A percentile compares a stretch with the other conserved stretches of the same genome.
Conservation (phyloP, 257 asterid genomes). For the Rehmannia glutinosa region DNA sequence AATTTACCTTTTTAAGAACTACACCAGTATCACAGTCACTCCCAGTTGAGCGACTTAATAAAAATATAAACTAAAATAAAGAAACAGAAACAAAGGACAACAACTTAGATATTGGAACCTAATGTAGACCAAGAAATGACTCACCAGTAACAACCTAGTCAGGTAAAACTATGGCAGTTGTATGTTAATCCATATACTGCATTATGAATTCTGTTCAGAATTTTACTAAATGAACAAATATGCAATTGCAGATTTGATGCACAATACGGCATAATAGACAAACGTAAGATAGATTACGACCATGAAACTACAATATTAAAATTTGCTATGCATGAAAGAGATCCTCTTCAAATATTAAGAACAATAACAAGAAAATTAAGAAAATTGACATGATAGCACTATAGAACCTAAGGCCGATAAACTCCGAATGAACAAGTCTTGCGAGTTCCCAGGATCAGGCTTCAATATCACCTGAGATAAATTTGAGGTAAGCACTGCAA, state of each 20-base stretch:
- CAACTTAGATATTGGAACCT: too few relatives aligned
- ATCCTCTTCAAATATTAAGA: conserved; percentile 11
- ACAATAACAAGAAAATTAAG: conserved; percentile 7
- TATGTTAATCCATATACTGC: background rate
- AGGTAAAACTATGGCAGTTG: background rate
- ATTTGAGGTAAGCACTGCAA: conserved; percentile 27
- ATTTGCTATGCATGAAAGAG: background rate
- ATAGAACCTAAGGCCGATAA: conserved; percentile 87
- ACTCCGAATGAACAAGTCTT: conserved; percentile 92
- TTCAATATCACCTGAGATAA: conserved; percentile 85
- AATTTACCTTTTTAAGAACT: background rate
- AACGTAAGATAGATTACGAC: background rate
- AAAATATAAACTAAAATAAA: too few relatives aligned
- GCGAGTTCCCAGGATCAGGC: conserved; percentile 99
- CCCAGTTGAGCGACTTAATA: too few relatives aligned
- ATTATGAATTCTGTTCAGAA: background rate
- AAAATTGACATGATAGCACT: background rate
- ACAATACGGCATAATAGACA: background rate
- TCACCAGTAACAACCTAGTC: background rate
- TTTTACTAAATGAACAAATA: too few relatives aligned
- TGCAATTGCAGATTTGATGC: too few relatives aligned
- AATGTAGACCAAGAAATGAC: background rate
- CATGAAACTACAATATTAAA: conserved; percentile 2
- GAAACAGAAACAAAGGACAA: too few relatives aligned
- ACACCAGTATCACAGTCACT: too few relatives aligned